Evolutionary conservation across 495 filamentous ascomycete species (phyloP).

Genomic region (Echria macrotheca): DNA sequence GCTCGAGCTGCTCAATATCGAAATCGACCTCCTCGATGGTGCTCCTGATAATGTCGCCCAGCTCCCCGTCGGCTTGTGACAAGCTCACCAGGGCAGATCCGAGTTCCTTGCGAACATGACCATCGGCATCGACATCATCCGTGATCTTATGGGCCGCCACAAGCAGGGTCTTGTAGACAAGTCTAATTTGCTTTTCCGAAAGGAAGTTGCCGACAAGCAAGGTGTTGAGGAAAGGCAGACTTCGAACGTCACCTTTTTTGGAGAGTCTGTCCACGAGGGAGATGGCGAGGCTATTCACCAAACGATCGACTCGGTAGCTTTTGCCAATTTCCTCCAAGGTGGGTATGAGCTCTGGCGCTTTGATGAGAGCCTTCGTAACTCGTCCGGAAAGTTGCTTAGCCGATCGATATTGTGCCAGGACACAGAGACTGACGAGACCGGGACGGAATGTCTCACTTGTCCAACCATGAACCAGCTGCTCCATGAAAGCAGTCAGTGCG

Average conservation of each 20-base stretch:
- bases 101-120: slow-evolving; percentile 54
- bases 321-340: slow-evolving; percentile 56
- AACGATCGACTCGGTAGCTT: slow-evolving; percentile 62
- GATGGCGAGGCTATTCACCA: slow-evolving; percentile 66
- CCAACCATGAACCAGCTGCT: slow-evolving; percentile 72
- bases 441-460: slow-evolving; percentile 61
- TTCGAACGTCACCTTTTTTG: slow-evolving; percentile 52
- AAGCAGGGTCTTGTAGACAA: slow-evolving; percentile 59
- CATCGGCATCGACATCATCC: slow-evolving; percentile 39
- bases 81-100: slow-evolving; percentile 59
- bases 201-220: slow-evolving; percentile 59
- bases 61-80: slow-evolving; percentile 43
- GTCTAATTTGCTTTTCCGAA: slow-evolving; percentile 53
- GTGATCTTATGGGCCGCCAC: slow-evolving; percentile 49
- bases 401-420: slow-evolving; percentile 69
- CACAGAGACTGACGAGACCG: slow-evolving; percentile 73
- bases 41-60: slow-evolving; percentile 55
- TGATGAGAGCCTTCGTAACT: slow-evolving; percentile 64
- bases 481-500: slow-evolving; percentile 75
- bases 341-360: slow-evolving; percentile 51
- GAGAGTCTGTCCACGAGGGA: slow-evolving; percentile 60
- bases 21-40: slow-evolving; percentile 56
- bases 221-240: slow-evolving; percentile 52
- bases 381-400: slow-evolving; percentile 62
- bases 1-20: slow-evolving; percentile 63